Evolutionary conservation across 306 rosid species (phyloP).

Genomic region (Heteromeles arbutifolia): DNA sequence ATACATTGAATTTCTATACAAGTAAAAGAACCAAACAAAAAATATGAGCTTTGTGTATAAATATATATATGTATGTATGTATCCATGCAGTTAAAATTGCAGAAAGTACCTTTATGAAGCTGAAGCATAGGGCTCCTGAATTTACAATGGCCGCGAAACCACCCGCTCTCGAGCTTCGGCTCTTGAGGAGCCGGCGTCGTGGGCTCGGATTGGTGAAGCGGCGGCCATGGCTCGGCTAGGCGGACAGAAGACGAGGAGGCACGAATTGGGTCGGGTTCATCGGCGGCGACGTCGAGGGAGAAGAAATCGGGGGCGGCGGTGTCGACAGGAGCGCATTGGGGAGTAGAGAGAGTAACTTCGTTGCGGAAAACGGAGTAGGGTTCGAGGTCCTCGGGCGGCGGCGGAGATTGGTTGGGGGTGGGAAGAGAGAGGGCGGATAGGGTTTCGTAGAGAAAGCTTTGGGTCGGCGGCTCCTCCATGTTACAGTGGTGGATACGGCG

Average conservation of each 20-base stretch:
- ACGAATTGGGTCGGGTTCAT: slow-evolving; percentile 11
- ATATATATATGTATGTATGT: not conserved
- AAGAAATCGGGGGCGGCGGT: slow-evolving; percentile 52
- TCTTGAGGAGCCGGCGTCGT: slow-evolving; percentile 43
- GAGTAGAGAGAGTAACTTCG: slow-evolving; percentile 51
- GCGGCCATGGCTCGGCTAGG: not conserved
- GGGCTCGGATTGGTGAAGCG: slow-evolving; percentile 25
- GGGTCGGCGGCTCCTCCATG: slow-evolving; percentile 33
- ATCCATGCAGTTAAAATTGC: not conserved
- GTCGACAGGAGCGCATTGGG: slow-evolving; percentile 21
- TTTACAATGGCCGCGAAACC: slow-evolving; percentile 74
- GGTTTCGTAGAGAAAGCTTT: slow-evolving; percentile 47
- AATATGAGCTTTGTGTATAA: not conserved
- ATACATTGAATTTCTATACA: not conserved
- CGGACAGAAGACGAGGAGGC: slow-evolving; percentile 15
- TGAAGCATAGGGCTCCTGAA: slow-evolving; percentile 91
- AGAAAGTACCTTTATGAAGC: slow-evolving; percentile 72
- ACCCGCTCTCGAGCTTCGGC: slow-evolving; percentile 65
- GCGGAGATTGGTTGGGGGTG: slow-evolving; percentile 3
- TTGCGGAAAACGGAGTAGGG: slow-evolving; percentile 64
- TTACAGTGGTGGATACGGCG: not conserved
- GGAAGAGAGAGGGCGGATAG: slow-evolving; percentile 33
- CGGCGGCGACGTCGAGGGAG: slow-evolving; percentile 58
- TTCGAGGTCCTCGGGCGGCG: slow-evolving; percentile 28
- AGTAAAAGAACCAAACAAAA: not conserved